Base-by-base conservation (phyloP, 495 filamentous ascomycete species). In the Podospora sp. region DNA sequence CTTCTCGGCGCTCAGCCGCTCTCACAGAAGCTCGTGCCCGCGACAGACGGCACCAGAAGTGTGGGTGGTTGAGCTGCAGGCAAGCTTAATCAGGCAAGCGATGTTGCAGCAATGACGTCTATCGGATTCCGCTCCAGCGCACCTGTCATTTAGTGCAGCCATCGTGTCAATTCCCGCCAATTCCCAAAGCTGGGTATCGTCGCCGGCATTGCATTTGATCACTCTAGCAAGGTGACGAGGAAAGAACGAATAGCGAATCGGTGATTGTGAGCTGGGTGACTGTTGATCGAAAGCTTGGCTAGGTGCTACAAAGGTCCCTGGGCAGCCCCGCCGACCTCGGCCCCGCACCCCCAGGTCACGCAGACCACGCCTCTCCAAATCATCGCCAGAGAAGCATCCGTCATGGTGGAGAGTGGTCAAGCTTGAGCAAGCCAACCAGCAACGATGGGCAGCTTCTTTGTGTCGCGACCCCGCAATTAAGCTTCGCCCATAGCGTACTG, bases 381-480 rank as follows among this genome's bases (percentile, higher is more conserved):
- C 52, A 57, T 62, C 66, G 49, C 35, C 60, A 24, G 51, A 33
- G 51, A 35, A 53, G 50, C 55, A 24, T 57, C 65, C 65, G 62
- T 73, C 69, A 69, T 73, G 65, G 71, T 68, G 67, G 67, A 65
- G 71, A 61, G 62, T 40, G 9, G 24, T 60, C 51, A 50, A 58
- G 36, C 46, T 68, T 51, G 25, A 52, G n/a, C 65, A 62, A 66
- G 51, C 70, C 72, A 72, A 69, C 69, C 68, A 71, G 67, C 69
- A 58, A 71, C 57, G 63, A 69, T 61, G 65, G 33, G 60, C 51
- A 71, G 69, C 68, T 72, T 66, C 71, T 75, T 71, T 75, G 72
- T 73, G 71, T 71, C 36, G 49, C 68, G 60, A 75, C 75, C 75
- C 75, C 75, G 75, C 75, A 77, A 69, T 72, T 65, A 66, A 75